Percentiles rank a stretch among this genome's conserved stretches.
Conservation (phyloP, 2,329 filamentous ascomycete species). For the Penicillium sp. region DNA sequence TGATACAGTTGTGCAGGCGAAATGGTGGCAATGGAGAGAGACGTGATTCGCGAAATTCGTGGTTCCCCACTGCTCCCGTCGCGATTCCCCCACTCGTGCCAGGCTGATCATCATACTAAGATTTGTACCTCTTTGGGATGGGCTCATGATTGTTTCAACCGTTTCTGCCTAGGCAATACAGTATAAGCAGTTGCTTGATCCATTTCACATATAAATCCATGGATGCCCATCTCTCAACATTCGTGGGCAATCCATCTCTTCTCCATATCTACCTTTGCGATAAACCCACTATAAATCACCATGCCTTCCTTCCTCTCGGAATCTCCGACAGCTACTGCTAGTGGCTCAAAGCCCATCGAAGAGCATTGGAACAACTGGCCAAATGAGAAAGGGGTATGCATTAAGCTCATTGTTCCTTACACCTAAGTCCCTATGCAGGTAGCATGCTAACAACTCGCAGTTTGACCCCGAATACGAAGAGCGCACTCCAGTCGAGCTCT, state of each 20-base stretch:
- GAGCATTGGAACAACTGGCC: slow-evolving; percentile 50
- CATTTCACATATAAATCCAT: neutral
- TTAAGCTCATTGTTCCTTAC: neutral
- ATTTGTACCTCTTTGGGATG: too few relatives aligned
- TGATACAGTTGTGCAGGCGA: neutral
- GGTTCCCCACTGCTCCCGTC: slow-evolving; percentile 8
- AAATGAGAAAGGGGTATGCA: slow-evolving; percentile 52
- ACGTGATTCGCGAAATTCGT: neutral
- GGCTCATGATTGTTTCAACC: too few relatives aligned
- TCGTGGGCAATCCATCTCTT: too few relatives aligned
- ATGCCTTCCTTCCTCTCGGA: slow-evolving; percentile 6
- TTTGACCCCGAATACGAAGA: slow-evolving; percentile 69
- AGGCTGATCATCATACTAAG: too few relatives aligned
- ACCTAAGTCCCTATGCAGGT: too few relatives aligned
- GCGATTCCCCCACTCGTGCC: slow-evolving; percentile 17
- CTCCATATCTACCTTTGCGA: neutral
- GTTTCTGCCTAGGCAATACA: too few relatives aligned
- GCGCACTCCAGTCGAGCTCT: slow-evolving; percentile 62
- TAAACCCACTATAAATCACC: neutral
- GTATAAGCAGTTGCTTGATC: too few relatives aligned
- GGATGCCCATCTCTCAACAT: too few relatives aligned
- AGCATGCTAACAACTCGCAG: slow-evolving; percentile 40
- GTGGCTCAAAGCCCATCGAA: neutral
- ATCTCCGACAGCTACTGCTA: neutral
- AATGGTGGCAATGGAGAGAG: neutral